Evolutionary conservation across 495 filamentous ascomycete species (phyloP).

Genomic region (Neurospora hispaniola): DNA sequence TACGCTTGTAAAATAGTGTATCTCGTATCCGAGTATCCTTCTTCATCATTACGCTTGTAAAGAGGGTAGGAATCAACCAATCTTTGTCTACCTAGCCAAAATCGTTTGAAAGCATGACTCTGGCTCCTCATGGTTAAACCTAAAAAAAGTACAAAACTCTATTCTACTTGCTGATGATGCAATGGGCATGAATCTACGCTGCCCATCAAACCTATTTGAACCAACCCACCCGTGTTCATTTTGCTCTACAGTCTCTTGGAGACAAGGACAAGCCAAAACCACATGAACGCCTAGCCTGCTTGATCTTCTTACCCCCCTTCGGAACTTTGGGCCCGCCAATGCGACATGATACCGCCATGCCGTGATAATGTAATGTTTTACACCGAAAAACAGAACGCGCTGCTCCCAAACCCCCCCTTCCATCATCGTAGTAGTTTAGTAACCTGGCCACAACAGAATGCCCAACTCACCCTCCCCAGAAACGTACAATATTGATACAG

Average conservation of each 20-base stretch:
- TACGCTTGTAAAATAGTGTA: neutral
- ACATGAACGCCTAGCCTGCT: neutral
- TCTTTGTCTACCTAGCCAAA: neutral
- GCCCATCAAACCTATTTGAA: neutral
- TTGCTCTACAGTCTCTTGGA: neutral
- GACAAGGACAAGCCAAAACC: neutral
- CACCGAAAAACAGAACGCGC: neutral
- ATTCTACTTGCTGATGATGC: neutral
- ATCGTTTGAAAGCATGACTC: neutral
- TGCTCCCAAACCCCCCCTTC: neutral
- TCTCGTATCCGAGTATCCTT: neutral
- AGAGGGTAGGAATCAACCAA: neutral
- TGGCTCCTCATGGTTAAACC: neutral
- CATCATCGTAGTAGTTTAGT: neutral
- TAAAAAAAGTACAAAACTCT: neutral
- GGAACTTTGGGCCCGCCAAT: neutral
- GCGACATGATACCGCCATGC: neutral
- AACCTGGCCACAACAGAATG: neutral
- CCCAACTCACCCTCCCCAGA: neutral
- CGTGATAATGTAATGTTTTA: neutral
- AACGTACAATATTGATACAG: neutral
- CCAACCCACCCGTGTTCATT: neutral
- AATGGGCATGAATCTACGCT: neutral
- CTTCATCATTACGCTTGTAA: neutral
- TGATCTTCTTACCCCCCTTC: neutral